phyloP scores from a whole-genome alignment of 768 basidiomycete species.

The Plicaturopsis crispa region DNA sequence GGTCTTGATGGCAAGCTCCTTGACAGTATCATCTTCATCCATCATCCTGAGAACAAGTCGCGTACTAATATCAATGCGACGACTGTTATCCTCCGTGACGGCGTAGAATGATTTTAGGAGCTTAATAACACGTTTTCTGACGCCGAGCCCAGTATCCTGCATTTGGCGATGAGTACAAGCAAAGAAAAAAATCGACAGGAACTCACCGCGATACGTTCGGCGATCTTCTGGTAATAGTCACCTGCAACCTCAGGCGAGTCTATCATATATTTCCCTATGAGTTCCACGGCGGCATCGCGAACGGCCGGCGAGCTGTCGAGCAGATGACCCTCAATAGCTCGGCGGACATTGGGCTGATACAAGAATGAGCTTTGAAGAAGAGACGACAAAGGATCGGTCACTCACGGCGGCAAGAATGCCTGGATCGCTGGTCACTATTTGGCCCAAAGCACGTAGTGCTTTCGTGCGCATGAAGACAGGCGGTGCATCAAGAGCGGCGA shows the following conservation, averaged over 20 bases:
- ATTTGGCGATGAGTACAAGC: neutral
- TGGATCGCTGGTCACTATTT: constrained; percentile 86
- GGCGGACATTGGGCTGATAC: constrained; percentile 64
- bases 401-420: constrained; percentile 69
- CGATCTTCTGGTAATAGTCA: constrained; percentile 84
- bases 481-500: constrained; percentile 75
- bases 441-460: constrained; percentile 81
- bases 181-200: neutral
- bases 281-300: constrained; percentile 92
- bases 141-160: constrained; percentile 90
- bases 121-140: constrained; percentile 95
- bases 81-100: constrained; percentile 48
- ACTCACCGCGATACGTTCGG: constrained; percentile 84
- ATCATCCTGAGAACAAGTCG: constrained; percentile 77
- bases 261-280: constrained; percentile 96
- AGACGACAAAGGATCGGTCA: constrained; percentile 7
- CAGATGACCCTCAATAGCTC: constrained; percentile 84
- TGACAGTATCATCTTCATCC: constrained; percentile 94
- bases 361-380: constrained; percentile 4
- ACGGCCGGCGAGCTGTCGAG: constrained; percentile 90
- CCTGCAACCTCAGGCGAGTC: constrained; percentile 82
- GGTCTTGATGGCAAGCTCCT: constrained; percentile 85
- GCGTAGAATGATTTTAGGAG: constrained; percentile 78
- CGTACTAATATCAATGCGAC: constrained; percentile 73
- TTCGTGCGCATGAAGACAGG: constrained; percentile 93